Evolutionary conservation across 2,329 filamentous ascomycete species (phyloP).

Genomic region (Pyricularia grisea): DNA sequence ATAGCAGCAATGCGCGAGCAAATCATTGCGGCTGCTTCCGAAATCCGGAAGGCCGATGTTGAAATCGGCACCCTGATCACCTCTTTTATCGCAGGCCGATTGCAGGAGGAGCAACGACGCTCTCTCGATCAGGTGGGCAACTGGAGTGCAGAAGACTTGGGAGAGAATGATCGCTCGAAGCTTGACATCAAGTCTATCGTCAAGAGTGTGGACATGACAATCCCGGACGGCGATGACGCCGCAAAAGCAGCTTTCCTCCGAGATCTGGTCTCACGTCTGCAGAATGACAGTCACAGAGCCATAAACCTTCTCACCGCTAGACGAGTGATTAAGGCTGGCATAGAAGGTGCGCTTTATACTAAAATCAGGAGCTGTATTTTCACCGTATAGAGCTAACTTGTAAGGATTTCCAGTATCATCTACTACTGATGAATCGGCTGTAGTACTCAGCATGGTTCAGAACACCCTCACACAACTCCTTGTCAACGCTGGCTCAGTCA

Average conservation of each 20-base stretch:
- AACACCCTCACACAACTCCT: slow-evolving; percentile 27
- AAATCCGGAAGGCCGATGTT: neutral
- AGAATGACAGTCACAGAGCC: neutral
- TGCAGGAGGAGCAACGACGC: neutral
- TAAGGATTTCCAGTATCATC: neutral
- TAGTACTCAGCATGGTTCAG: slow-evolving; percentile 31
- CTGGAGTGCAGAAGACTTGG: neutral
- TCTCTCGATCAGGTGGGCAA: neutral
- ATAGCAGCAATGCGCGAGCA: neutral
- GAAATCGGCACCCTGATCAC: neutral
- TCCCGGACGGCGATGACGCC: neutral
- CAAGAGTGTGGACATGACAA: neutral
- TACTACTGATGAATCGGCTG: slow-evolving; percentile 9
- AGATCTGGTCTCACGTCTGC: neutral
- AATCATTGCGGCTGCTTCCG: neutral
- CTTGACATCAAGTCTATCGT: neutral
- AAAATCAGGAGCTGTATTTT: neutral
- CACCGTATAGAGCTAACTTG: neutral
- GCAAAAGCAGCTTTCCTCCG: neutral
- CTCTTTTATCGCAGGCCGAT: neutral
- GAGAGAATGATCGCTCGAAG: neutral
- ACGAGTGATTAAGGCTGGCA: neutral
- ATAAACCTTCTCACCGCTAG: neutral
- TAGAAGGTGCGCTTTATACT: neutral
- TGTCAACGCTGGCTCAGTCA: slow-evolving; percentile 15